Percentiles rank a stretch among this genome's conserved stretches.
phyloP scores from a whole-genome alignment of 805 yeast genomes.

The Lipomyces sp. region DNA sequence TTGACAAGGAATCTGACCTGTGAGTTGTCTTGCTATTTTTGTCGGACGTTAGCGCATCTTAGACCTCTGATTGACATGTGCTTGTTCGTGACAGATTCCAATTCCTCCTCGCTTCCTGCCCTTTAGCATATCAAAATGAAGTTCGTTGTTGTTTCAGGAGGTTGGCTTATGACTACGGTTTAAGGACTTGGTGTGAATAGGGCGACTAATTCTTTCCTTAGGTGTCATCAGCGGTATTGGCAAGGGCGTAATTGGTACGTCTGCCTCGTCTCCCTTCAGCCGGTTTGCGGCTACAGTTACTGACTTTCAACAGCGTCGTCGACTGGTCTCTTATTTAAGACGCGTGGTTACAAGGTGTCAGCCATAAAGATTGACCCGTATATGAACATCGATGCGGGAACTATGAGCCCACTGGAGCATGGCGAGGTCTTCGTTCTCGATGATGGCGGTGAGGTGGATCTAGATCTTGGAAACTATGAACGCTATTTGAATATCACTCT shows the following conservation, averaged over 20 bases:
- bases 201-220: constrained; percentile 10
- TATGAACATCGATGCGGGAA: constrained; percentile 99
- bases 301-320: constrained; percentile 66
- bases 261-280: not conserved
- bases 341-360: constrained; percentile 90
- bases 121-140: constrained; percentile 57
- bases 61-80: not conserved
- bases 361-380: constrained; percentile 98
- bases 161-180: constrained; percentile 25
- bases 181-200: not conserved
- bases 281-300: not conserved
- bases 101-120: not conserved
- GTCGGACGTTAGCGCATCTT: too few species aligned
- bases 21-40: too few species aligned
- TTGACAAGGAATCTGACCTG: too few species aligned
- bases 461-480: constrained; percentile 97
- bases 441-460: constrained; percentile 99
- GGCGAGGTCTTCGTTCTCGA: constrained; percentile 97
- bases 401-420: constrained; percentile 98
- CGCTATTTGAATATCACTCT: constrained; percentile 91
- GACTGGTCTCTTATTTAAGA: constrained; percentile 90
- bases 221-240: constrained; percentile 99
- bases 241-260: constrained; percentile 70
- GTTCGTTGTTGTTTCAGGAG: constrained; percentile 99
- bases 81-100: not conserved